Evolutionary conservation across 2,329 filamentous ascomycete species (phyloP), one percentile per base, ranked within the genome.

Genomic region (Scedosporium aurantiacum): DNA sequence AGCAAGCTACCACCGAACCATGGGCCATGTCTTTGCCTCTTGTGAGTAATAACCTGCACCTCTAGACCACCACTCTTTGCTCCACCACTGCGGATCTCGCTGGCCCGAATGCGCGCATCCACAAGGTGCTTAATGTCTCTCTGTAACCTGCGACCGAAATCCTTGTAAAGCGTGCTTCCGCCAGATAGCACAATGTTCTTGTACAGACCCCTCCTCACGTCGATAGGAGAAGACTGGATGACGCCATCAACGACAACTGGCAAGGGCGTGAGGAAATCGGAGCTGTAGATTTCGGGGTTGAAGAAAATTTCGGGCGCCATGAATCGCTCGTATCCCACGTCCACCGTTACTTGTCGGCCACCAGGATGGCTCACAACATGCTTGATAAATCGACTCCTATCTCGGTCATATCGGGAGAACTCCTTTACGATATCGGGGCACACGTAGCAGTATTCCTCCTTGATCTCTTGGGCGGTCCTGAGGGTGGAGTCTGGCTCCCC

Each of bases 161-260:
- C 92, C 77, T 97, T 97, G 84, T 97, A 99, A 64, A 99, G 80
- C 23, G 94, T 99, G 67, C 92, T 97, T 69, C 94, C 94, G 72
- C 94, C 94, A 3, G 93, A 97, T 43, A 99, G 82, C 41, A 99
- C 94, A 76, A 99, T 99, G 78, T 99, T 99, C 85, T 99, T 99
- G 84, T 99, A 99, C 43, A 99, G 82, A 50, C 94, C 94, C 76
- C 94, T 86, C 70, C 94, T 89, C 55, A 99, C 95, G 71, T 99
- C 94, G 69, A 99, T 99, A 50, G 94, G 94, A 40, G 93, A 96
- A 62, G 91, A 93, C 76, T 99, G 94, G 69, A 99, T 99, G 65
- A 97, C 94, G 62, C 88, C 89, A 72, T 99, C 94, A 64, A 99
- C 95, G 58, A 99, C 94, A 58, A 84, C 89, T 25, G 94, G 94